Evolutionary conservation across 2,329 filamentous ascomycete species (phyloP), one percentile per base, ranked within the genome.

Genomic region (Paramyrothecium roridum): DNA sequence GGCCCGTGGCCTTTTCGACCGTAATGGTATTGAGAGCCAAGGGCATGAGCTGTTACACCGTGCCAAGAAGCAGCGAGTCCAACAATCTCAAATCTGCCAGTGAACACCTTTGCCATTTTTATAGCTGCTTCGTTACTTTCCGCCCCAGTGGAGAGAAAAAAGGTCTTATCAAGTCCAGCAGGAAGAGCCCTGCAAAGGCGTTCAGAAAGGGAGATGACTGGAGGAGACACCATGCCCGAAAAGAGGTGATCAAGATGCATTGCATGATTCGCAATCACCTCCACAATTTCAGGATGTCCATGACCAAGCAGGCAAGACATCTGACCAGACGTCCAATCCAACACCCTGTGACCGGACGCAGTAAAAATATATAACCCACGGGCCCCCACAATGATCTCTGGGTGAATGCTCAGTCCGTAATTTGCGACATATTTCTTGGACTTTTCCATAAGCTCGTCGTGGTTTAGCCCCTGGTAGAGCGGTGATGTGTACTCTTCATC

Each of bases 1-100:
- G 77, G 74, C 0, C 76, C 76, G 40, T 75, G 70, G 2, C 78
- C 77, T 52, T 73, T 77, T 6, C 83, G 72, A 1, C 83, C 83
- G 51, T 76, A 77, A 59, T 81, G 78, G 63, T 84, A 86, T 43
- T 82, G 80, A 0, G 82, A 79, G 1, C 76, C 77, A 1, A 78
- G 70, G 0, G 84, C 78, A 13, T 76, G 79, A 1, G 76, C 76
- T 0, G 84, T 87, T 55, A 88, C 73, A 17, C 85, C 85, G 65
- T 89, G 85, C 73, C 79, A 88, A 33, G 79, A 82, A 0, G 79
- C 79, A 0, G 76, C 77, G n/a, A 88, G 71, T 0, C 76, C 85
- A 7, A 88, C 82, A 52, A 89, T 78, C 64, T 88, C 84, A 61
- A 84, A 88, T 52, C 85, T 87, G 1, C 84, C 83, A 0, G 85